These are phyloP conservation scores for Boletus subcaerulescens DNA, from an alignment of 768 basidiomycete genomes.

Conservation along the genomic window DNA sequence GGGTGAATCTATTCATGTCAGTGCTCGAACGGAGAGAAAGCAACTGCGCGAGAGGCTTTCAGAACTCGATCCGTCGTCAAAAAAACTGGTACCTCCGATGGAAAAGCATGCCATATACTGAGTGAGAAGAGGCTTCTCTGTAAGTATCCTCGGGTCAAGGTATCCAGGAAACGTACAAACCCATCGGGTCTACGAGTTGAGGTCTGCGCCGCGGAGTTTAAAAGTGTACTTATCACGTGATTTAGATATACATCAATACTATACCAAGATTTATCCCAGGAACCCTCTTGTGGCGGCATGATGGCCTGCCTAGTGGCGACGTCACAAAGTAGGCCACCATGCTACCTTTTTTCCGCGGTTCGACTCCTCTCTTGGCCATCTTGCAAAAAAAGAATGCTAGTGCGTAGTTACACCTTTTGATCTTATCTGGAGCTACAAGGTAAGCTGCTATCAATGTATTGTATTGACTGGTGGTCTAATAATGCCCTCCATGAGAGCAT, in stretches of 20 bases:
- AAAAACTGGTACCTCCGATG: not conserved
- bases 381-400: not conserved
- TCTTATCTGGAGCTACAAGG: too few species aligned
- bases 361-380: not conserved
- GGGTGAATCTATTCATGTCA: slow-evolving; percentile 16
- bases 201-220: too few species aligned
- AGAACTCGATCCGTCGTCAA: too few species aligned
- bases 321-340: not conserved
- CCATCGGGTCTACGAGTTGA: slow-evolving; percentile 9
- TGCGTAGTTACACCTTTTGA: too few species aligned
- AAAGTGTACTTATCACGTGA: too few species aligned
- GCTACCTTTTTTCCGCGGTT: slow-evolving; percentile 2
- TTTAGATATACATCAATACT: too few species aligned
- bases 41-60: not conserved
- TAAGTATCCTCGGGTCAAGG: not conserved
- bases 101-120: slow-evolving; percentile 11
- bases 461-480: too few species aligned
- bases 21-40: not conserved
- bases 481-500: too few species aligned
- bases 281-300: not conserved
- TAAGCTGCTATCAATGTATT: too few species aligned
- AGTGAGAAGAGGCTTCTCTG: not conserved
- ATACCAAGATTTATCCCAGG: too few species aligned
- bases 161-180: slow-evolving; percentile 14
- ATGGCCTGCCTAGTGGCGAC: too few species aligned